Percentiles rank a stretch among this genome's conserved stretches.
Evolutionary conservation across 495 filamentous ascomycete genomes (phyloP).

Genomic region (Glutinoglossum americanum): DNA sequence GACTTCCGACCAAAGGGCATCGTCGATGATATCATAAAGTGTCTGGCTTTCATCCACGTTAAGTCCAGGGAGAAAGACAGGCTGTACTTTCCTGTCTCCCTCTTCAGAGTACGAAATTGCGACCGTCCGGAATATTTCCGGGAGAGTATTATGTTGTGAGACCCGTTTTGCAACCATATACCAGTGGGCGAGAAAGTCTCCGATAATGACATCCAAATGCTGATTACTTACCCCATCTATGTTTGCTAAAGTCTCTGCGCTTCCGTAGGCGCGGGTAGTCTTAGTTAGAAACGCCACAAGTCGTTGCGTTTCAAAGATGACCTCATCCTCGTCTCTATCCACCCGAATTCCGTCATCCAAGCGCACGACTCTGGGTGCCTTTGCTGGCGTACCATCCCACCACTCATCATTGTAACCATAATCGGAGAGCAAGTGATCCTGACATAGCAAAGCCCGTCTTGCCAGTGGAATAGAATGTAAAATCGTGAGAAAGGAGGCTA

Average conservation of each 20-base stretch:
- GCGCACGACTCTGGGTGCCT: conserved; percentile 33
- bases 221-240: conserved; percentile 19
- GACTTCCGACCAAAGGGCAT: conserved; percentile 36
- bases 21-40: conserved; percentile 56
- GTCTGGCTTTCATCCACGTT: conserved; percentile 21
- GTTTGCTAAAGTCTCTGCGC: conserved; percentile 34
- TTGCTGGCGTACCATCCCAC: conserved; percentile 61
- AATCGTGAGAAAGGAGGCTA: conserved; percentile 55
- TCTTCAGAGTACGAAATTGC: conserved; percentile 14
- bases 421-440: conserved; percentile 26
- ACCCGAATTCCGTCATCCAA: conserved; percentile 20
- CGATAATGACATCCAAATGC: conserved; percentile 7
- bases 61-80: conserved; percentile 17
- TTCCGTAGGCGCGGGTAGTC: conserved; percentile 65
- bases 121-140: conserved; percentile 4
- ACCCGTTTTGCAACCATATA: neutral
- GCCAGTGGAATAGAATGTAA: conserved; percentile 67
- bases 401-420: conserved; percentile 57
- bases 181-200: conserved; percentile 11
- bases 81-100: conserved; percentile 12
- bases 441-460: conserved; percentile 47
- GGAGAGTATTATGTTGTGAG: conserved; percentile 7
- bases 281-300: conserved; percentile 71
- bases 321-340: conserved; percentile 24
- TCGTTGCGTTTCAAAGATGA: conserved; percentile 43